Base-by-base conservation (phyloP, 2,329 filamentous ascomycete species). In the Scleromitrula shiraiana region DNA sequence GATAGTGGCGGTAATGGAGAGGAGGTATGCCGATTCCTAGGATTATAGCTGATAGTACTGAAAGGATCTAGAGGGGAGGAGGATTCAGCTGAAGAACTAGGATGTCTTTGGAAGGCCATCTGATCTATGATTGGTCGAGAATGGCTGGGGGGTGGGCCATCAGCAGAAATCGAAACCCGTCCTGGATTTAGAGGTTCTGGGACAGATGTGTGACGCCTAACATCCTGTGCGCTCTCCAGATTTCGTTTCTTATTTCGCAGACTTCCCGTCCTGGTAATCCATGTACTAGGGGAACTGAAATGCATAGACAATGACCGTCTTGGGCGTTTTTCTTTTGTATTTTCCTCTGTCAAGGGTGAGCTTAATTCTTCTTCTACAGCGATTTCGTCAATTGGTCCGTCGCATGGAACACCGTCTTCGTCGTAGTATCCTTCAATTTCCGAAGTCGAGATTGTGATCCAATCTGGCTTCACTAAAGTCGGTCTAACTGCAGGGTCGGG, bases 251-350 rank as follows among this genome's bases (percentile, higher is more conserved):
- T 66, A 19, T 74, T 73, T 41, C 77, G 73, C 45, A 81, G 60
- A 64, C 78, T 82, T 46, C 76, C 73, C 7, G 72, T 69, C 60
- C 68, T 75, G 27, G 75, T 66, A 53, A 80, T 74, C 77, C 78
- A 81, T 41, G 67, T 74, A 41, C 67, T 69, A 14, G 78, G 71
- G 2, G 78, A 76, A 51, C 70, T 70, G 51, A 83, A 77, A 46
- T 79, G 76, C 70, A 78, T 74, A 14, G 80, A 82, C 22, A 77
- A 66, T 14, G 79, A 80, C 50, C 75, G 71, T 46, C 69, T 70
- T 10, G 74, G 66, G 42, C 64, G 67, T 56, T 70, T 73, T 7
- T 59, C 59, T 19, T 48, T 52, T 7, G 57, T 22, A 32, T 44
- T 29, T 12, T 39, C 46, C 26, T 40, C 41, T 19, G 27, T 27